phyloP scores from a whole-genome alignment of 768 basidiomycete species.

The Porpolomopsis calyptriformis region DNA sequence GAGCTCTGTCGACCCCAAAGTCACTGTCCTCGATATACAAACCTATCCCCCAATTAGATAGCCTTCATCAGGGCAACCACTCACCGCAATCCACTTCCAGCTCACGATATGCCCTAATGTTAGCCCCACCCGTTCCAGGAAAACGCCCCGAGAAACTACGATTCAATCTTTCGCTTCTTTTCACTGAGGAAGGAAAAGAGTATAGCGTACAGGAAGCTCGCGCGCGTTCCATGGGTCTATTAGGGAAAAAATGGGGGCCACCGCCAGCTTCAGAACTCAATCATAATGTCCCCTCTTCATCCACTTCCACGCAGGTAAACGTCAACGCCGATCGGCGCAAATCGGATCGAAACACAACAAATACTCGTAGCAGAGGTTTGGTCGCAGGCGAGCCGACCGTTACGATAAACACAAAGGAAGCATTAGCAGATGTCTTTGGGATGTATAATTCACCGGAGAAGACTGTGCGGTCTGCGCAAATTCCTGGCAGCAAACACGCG shows the following conservation, averaged over 20 bases:
- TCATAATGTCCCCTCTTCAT: slow-evolving; percentile 21
- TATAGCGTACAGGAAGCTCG: slow-evolving; percentile 80
- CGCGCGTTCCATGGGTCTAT: slow-evolving; percentile 69
- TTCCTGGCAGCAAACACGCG: slow-evolving; percentile 61
- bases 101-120: slow-evolving; percentile 63
- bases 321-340: neutral
- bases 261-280: slow-evolving; percentile 41
- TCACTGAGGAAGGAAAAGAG: slow-evolving; percentile 68
- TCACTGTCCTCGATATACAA: slow-evolving; percentile 8
- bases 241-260: slow-evolving; percentile 75
- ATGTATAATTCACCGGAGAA: slow-evolving; percentile 93
- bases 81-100: slow-evolving; percentile 21
- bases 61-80: slow-evolving; percentile 17
- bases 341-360: neutral
- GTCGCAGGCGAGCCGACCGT: slow-evolving; percentile 63
- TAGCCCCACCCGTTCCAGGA: slow-evolving; percentile 55
- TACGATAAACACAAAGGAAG: slow-evolving; percentile 95
- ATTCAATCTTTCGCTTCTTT: slow-evolving; percentile 59
- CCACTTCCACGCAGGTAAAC: slow-evolving; percentile 16
- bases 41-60: slow-evolving; percentile 11
- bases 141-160: slow-evolving; percentile 64
- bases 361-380: slow-evolving; percentile 30
- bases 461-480: slow-evolving; percentile 39
- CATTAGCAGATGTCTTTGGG: slow-evolving; percentile 85
- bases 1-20: slow-evolving; percentile 8